Conservation (phyloP, 495 filamentous ascomycete genomes). For the Neurospora pannonica region DNA sequence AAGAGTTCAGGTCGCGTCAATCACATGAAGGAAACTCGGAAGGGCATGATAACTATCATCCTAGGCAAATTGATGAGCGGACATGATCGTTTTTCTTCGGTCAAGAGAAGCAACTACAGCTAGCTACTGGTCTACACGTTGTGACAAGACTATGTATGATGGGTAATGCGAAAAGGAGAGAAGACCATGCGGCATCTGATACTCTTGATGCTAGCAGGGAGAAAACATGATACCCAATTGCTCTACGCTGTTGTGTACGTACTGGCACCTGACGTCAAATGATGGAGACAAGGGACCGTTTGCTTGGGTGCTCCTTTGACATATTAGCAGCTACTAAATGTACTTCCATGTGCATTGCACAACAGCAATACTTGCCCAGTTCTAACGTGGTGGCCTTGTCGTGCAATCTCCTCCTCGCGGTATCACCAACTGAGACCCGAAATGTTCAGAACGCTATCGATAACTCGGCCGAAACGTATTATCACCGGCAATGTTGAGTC, state of each 20-base stretch:
- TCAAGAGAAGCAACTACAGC: background rate
- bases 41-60: background rate
- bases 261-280: background rate
- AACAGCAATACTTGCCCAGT: background rate
- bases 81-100: background rate
- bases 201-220: background rate
- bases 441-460: conserved; percentile 13
- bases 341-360: background rate
- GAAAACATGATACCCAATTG: background rate
- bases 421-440: background rate
- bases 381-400: background rate
- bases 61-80: background rate
- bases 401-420: background rate
- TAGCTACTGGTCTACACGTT: background rate
- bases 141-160: background rate
- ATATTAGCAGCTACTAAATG: background rate
- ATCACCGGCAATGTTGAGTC: background rate
- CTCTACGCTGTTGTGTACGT: background rate
- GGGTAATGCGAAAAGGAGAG: background rate
- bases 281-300: background rate
- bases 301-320: background rate
- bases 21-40: background rate
- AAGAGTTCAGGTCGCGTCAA: background rate
- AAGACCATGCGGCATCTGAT: background rate
- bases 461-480: background rate